Conservation (phyloP, 2,329 filamentous ascomycete species). For the Lachnellula willkommii region DNA sequence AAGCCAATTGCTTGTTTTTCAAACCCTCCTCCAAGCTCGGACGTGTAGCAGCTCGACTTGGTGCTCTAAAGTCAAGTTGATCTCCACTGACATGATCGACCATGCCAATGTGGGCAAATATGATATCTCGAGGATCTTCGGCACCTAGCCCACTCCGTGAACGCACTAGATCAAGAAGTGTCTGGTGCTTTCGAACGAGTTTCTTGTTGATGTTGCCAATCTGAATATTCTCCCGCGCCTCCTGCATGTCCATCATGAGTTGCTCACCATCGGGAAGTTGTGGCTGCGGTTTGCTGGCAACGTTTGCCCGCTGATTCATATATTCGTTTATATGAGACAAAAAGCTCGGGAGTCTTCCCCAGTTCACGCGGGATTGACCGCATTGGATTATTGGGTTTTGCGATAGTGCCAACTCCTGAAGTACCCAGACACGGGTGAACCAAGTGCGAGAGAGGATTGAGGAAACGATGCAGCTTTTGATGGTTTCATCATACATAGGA, state of each 20-base stretch:
- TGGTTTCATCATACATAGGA: not conserved
- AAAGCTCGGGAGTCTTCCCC: not conserved
- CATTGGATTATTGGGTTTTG: slow-evolving; percentile 1
- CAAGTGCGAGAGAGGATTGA: slow-evolving; percentile 33
- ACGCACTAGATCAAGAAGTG: not conserved
- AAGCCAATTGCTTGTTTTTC: not conserved
- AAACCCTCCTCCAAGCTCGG: not conserved
- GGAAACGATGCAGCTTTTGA: slow-evolving; percentile 13
- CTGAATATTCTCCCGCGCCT: not conserved
- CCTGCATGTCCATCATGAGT: not conserved
- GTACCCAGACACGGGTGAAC: slow-evolving; percentile 36
- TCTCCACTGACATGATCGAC: not conserved
- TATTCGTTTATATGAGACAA: not conserved
- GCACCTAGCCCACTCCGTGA: not conserved
- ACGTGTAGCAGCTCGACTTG: not conserved
- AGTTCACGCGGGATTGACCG: not conserved
- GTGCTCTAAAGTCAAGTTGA: not conserved
- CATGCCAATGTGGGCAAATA: not conserved
- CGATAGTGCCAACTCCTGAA: slow-evolving; percentile 29
- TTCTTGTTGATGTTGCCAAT: not conserved
- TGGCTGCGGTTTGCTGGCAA: too few relatives aligned
- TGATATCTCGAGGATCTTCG: not conserved
- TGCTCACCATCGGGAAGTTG: not conserved
- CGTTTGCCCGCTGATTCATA: not conserved
- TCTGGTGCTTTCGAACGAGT: not conserved